Evolutionary conservation across 2,329 filamentous ascomycete species (phyloP), one percentile per base, ranked within the genome.

Genomic region (Scedosporium boydii): DNA sequence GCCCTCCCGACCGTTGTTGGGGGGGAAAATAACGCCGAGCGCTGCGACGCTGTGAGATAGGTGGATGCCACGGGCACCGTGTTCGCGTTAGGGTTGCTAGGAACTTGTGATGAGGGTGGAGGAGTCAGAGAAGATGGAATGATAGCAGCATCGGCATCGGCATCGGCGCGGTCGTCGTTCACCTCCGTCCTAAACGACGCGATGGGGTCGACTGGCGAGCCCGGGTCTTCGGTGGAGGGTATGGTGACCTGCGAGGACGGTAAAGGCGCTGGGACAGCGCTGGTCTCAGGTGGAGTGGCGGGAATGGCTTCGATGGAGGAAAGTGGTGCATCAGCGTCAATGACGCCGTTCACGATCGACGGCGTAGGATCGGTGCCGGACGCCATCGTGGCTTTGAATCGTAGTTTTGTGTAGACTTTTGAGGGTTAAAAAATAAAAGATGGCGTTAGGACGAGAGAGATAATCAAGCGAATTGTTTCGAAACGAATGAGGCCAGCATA

Each of bases 91-190:
- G 62, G 14, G 10, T n/a, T 53, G 21, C 18, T 23, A 9, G 42
- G 12, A 26, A 44, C 2, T 48, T 62, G 61, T 12, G 61, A 59
- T 10, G 61, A 62, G 16, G 61, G 61, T 4, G 60, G 60, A 14
- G 61, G 61, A 5, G 61, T 62, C 5, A 62, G 69, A 34, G 72
- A 74, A 16, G 74, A 74, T 5, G 82, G 1, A 81, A 83, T 1
- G 81, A 84, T 0, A 82, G 82, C 26, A 82, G 83, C 3, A 82
- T 83, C 2, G 83, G 85, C 59, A 84, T 83, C 2, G 83, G 85
- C 60, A 84, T 71, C 26, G 21, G 48, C 21, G 2, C 60, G 60
- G 82, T 85, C 2, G 82, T 83, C 80, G 68, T 78, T 80, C 64
- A 71, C 64, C 64, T 84, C 80, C 3, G 77, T 79, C 67, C 76